Evolutionary conservation across 2,329 filamentous ascomycete species (phyloP).

Genomic region (Ilyonectria robusta): DNA sequence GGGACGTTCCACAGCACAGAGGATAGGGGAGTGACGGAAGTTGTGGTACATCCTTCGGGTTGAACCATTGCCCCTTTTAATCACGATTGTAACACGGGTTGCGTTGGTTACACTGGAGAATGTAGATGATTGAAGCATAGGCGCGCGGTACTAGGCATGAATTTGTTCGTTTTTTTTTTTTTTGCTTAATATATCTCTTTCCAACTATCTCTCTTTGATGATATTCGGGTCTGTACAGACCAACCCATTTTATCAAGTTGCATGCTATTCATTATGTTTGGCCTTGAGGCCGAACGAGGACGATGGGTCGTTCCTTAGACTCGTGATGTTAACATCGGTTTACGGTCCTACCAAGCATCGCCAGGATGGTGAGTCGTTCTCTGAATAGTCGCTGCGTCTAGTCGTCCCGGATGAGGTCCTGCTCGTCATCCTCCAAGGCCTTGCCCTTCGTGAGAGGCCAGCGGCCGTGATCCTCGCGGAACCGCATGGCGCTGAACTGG

Average conservation of each 20-base stretch:
- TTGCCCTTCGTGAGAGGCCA: conserved; percentile 61
- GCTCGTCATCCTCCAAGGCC: conserved; percentile 34
- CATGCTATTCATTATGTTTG: conserved; percentile 5
- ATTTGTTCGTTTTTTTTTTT: neutral
- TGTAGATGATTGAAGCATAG: conserved; percentile 3
- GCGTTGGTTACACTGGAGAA: neutral
- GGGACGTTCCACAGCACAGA: neutral
- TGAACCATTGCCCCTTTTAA: neutral
- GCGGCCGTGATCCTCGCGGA: conserved; percentile 71
- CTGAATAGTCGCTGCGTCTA: neutral
- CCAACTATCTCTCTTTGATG: neutral
- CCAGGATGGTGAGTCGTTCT: neutral
- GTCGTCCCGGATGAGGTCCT: conserved; percentile 24
- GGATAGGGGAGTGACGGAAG: neutral
- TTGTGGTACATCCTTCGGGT: too few species aligned
- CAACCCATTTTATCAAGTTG: neutral
- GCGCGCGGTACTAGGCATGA: neutral
- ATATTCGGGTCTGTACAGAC: neutral
- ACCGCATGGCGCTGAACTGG: conserved; percentile 75
- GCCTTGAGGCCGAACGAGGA: neutral
- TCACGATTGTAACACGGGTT: neutral
- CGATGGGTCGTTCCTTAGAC: too few species aligned
- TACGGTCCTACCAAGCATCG: neutral
- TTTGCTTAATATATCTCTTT: conserved; percentile 10
- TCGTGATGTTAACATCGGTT: neutral